These are phyloP conservation scores for Trametes sp. DNA, from an alignment of 1,284 basidiomycete genomes.

Conservation along the genomic window DNA sequence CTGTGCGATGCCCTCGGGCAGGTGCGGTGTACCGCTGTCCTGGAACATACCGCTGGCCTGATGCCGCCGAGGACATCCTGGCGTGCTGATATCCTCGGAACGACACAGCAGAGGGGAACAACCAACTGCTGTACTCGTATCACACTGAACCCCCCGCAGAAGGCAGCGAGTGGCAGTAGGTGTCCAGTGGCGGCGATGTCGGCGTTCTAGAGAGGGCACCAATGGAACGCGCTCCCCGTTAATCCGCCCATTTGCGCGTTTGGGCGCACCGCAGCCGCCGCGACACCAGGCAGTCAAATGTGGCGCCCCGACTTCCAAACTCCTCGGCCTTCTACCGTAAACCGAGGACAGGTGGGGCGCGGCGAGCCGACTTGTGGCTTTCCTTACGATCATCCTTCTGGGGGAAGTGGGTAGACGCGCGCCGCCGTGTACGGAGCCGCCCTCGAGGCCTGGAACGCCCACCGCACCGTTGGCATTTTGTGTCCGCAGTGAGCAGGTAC, in stretches of 20 bases:
- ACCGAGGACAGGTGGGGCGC: conserved; percentile 8
- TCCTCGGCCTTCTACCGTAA: conserved; percentile 17
- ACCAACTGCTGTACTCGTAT: neutral
- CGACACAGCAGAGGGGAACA: neutral
- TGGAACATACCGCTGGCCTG: neutral
- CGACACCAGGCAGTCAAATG: neutral
- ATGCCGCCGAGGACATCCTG: conserved; percentile 7
- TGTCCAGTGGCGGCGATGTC: conserved; percentile 15
- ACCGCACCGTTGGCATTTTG: conserved; percentile 9
- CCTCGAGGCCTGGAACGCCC: conserved; percentile 1
- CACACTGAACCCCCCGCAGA: neutral
- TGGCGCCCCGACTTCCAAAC: conserved; percentile 17
- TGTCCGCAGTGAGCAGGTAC: conserved; percentile 19
- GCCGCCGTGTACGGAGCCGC: conserved; percentile 22
- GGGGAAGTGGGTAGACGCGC: conserved; percentile 4
- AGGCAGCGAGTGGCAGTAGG: conserved; percentile 7
- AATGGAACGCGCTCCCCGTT: conserved; percentile 13
- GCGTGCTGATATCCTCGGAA: neutral
- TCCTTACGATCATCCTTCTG: conserved; percentile 7
- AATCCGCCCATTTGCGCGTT: conserved; percentile 4
- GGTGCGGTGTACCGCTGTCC: neutral
- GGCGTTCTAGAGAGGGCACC: conserved; percentile 13
- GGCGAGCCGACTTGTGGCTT: conserved; percentile 14
- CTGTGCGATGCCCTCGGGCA: conserved; percentile 8
- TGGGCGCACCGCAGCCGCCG: conserved; percentile 2